Percentiles rank a stretch among this genome's conserved stretches.
Evolutionary conservation across 2,329 filamentous ascomycete species (phyloP).

Genomic region (Fusarium guadeloupense): DNA sequence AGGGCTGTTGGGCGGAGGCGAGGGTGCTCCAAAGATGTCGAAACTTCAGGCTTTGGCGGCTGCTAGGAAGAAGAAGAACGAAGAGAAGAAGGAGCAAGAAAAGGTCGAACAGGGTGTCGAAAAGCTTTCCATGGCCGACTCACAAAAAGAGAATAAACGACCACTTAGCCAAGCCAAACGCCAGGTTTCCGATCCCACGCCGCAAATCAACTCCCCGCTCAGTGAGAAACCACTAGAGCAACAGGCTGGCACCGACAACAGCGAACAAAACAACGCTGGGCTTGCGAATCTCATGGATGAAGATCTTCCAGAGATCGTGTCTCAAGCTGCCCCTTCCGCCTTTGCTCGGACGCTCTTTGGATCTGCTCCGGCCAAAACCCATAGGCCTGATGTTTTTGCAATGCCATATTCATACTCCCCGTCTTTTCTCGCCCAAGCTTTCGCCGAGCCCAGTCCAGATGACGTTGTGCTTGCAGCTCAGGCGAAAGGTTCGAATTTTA

Average conservation of each 20-base stretch:
- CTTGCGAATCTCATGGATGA: neutral
- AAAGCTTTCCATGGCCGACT: conserved; percentile 46
- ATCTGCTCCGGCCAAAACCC: conserved; percentile 48
- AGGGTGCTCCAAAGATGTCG: conserved; percentile 75
- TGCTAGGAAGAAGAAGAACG: conserved; percentile 83
- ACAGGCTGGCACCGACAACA: neutral
- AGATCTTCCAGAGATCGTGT: neutral
- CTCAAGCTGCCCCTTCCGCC: conserved; percentile 57
- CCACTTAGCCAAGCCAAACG: conserved; percentile 36
- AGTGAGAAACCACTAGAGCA: neutral
- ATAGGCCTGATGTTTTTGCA: conserved; percentile 48
- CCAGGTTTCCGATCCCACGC: conserved; percentile 15
- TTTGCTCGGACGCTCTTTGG: conserved; percentile 66
- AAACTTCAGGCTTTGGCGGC: conserved; percentile 92
- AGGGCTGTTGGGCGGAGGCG: conserved; percentile 81
- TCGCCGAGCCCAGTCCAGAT: conserved; percentile 89
- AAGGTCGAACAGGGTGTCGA: conserved; percentile 44
- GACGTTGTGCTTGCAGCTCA: conserved; percentile 89
- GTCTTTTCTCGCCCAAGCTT: conserved; percentile 67
- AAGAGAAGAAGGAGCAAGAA: conserved; percentile 61
- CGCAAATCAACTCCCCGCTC: neutral
- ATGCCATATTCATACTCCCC: conserved; percentile 63
- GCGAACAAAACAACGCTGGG: neutral
- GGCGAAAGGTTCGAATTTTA: conserved; percentile 81
- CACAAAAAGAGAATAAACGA: conserved; percentile 44